Evolutionary conservation across 2,329 filamentous ascomycete species (phyloP).

Genomic region (Trichothecium roseum): DNA sequence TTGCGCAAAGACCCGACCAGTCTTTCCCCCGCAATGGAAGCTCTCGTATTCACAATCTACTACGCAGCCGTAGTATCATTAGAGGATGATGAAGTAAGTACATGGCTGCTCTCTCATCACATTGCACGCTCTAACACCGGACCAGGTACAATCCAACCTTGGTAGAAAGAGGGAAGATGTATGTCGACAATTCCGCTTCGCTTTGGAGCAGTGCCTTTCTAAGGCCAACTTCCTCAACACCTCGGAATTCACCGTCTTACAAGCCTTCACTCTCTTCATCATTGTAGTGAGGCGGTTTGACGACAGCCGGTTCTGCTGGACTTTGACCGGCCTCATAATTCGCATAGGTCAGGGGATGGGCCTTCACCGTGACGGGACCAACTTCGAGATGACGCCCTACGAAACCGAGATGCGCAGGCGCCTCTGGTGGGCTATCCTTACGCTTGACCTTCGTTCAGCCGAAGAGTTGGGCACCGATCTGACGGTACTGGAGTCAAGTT

Average conservation of each 20-base stretch:
- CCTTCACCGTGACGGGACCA: slow-evolving; percentile 44
- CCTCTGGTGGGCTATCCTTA: slow-evolving; percentile 50
- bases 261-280: slow-evolving; percentile 48
- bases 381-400: slow-evolving; percentile 42
- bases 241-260: slow-evolving; percentile 44
- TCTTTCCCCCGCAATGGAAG: slow-evolving; percentile 46
- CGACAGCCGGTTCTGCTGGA: slow-evolving; percentile 47
- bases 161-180: slow-evolving; percentile 32
- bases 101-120: neutral
- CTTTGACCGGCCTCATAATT: slow-evolving; percentile 45
- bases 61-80: slow-evolving; percentile 48
- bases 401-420: slow-evolving; percentile 51
- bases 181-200: slow-evolving; percentile 37
- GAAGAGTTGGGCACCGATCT: slow-evolving; percentile 42
- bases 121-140: neutral
- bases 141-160: slow-evolving; percentile 27
- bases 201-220: slow-evolving; percentile 45
- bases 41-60: slow-evolving; percentile 54
- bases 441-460: slow-evolving; percentile 43
- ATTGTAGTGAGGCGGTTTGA: slow-evolving; percentile 34
- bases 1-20: slow-evolving; percentile 48
- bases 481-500: slow-evolving; percentile 27
- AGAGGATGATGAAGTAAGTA: slow-evolving; percentile 44
- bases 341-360: slow-evolving; percentile 51
- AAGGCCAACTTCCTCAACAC: slow-evolving; percentile 48